Evolutionary conservation across 495 filamentous ascomycete species (phyloP), one percentile per base, ranked within the genome.

Genomic region (Halenospora varia): DNA sequence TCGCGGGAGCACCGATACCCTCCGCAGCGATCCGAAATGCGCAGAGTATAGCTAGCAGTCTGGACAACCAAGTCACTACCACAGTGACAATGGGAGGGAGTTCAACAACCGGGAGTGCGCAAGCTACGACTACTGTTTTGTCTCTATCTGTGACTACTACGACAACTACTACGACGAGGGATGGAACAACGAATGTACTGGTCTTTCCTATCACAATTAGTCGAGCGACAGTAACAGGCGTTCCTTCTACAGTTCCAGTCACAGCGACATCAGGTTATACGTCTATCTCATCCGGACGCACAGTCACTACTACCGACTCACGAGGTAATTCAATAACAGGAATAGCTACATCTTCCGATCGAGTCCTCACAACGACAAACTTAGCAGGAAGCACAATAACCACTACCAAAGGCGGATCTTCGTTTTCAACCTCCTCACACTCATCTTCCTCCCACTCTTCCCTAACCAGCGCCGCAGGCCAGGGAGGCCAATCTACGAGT

Each of bases 1-100:
- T 70, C 10, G 63, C 59, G 0, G 63, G 63, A 6, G 20, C 63
- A 17, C 59, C 63, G 39, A 56, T 65, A 4, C 58, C 63, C 3
- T 49, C 39, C 2, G 46, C 56, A 23, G 56, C 63, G 17, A 23
- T 65, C 0, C 40, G 29, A n/a, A 60, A 48, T 53, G 62, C 58
- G 10, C 35, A 59, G 47, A 59, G 48, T 22, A 10, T 42, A 8
- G 55, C 51, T 10, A 55, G 55, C 13, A 57, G 53, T 41, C 48
- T 64, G 6, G 52, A 24, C 10, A 41, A 41, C 4, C 51, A 55
- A 23, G 42, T 17, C 25, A 60, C 62, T 3, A 45, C 39, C 10
- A 64, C 62, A 8, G 57, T 55, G 19, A 64, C 62, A 0, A 41
- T 23, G 15, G 51, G 48, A 35, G 48, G 47, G 18, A 11, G 25